Conservation (phyloP, 139 green algal genomes). For the Coelastrella sp. region DNA sequence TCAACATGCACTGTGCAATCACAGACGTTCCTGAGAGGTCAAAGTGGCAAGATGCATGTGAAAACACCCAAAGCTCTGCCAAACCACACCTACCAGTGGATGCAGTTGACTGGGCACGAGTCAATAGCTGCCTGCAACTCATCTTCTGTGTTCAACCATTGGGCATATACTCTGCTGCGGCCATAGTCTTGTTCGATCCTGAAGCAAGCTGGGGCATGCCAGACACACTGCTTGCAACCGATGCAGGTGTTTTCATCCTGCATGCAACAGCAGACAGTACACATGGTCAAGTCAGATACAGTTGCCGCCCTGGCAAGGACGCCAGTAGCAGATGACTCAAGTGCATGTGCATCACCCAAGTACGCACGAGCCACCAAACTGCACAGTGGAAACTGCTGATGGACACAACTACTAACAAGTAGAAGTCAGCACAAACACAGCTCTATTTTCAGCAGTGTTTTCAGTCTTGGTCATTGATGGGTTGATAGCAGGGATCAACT, state of each 20-base stretch:
- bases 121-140: slow-evolving; percentile 79
- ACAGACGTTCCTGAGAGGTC: too few relatives aligned
- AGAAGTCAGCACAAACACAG: slow-evolving; percentile 83
- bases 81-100: slow-evolving; percentile 67
- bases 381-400: too few relatives aligned
- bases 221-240: slow-evolving; percentile 92
- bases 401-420: too few relatives aligned
- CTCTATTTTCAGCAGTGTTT: slow-evolving; percentile 74
- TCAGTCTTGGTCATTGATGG: slow-evolving; percentile 76
- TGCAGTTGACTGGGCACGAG: slow-evolving; percentile 90
- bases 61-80: neutral
- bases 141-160: slow-evolving; percentile 88
- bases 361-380: too few relatives aligned
- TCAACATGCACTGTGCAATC: too few relatives aligned
- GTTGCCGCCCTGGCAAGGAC: too few relatives aligned
- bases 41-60: too few relatives aligned
- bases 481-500: slow-evolving; percentile 76
- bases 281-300: too few relatives aligned
- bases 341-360: too few relatives aligned
- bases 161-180: slow-evolving; percentile 80
- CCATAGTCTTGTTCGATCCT: slow-evolving; percentile 84
- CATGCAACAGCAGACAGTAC: neutral
- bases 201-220: slow-evolving; percentile 81
- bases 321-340: too few relatives aligned
- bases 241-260: slow-evolving; percentile 89